Conservation (phyloP, 2,329 filamentous ascomycete species). For the Hypomyces perniciosus region DNA sequence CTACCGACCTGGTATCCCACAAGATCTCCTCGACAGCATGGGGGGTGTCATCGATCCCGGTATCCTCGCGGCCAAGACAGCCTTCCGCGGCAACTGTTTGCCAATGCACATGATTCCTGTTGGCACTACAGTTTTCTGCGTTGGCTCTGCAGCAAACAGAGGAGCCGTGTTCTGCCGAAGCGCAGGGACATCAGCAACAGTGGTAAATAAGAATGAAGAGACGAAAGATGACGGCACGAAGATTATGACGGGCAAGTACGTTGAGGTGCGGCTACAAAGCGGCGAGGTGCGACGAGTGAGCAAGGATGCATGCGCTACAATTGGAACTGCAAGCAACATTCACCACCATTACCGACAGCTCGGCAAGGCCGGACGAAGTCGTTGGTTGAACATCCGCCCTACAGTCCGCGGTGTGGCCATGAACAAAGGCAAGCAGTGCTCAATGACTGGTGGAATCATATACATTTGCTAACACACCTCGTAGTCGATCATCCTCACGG, state of each 20-base stretch:
- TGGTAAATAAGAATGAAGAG: conserved; percentile 83
- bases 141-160: conserved; percentile 68
- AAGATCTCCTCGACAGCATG: conserved; percentile 83
- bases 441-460: not conserved
- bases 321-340: conserved; percentile 89
- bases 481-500: conserved; percentile 91
- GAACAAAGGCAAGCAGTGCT: conserved; percentile 69
- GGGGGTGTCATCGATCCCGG: conserved; percentile 89
- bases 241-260: conserved; percentile 66
- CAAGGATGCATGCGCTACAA: conserved; percentile 88
- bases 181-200: conserved; percentile 84
- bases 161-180: conserved; percentile 89
- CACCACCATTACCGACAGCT: conserved; percentile 86
- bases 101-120: conserved; percentile 94
- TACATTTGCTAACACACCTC: conserved; percentile 10
- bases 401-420: conserved; percentile 97
- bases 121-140: conserved; percentile 86
- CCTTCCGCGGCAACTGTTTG: conserved; percentile 89
- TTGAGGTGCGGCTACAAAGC: conserved; percentile 82
- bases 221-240: conserved; percentile 53
- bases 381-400: conserved; percentile 90
- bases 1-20: conserved; percentile 82
- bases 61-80: conserved; percentile 91
- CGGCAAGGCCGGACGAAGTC: conserved; percentile 88
- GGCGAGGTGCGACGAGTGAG: conserved; percentile 86